These are phyloP conservation scores for Symbiotaphrina buchneri DNA, from an alignment of 495 filamentous ascomycete genomes.

Conservation along the genomic window DNA sequence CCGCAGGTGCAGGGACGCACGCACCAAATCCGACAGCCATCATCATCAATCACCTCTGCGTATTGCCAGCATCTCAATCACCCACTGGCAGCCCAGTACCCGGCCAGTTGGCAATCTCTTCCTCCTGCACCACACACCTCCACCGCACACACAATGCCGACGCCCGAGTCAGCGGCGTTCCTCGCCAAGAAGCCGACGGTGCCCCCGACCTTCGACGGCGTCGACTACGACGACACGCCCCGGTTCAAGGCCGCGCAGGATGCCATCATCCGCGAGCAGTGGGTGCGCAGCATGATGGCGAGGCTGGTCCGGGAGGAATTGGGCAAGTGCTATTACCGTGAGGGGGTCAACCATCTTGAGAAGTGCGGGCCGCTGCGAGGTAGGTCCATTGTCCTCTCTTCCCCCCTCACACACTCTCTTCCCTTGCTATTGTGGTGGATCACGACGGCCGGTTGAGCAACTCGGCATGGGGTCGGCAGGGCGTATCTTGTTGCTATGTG, in stretches of 20 bases:
- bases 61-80: too few species aligned
- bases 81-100: too few species aligned
- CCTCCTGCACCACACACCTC: neutral
- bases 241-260: constrained; percentile 86
- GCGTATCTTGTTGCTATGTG: too few species aligned
- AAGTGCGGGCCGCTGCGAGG: constrained; percentile 86
- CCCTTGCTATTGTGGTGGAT: too few species aligned
- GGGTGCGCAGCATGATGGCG: constrained; percentile 95
- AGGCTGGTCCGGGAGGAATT: constrained; percentile 81
- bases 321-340: constrained; percentile 81
- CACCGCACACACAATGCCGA: constrained; percentile 38
- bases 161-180: constrained; percentile 81
- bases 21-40: too few species aligned
- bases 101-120: too few species aligned
- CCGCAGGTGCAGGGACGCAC: too few species aligned
- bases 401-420: neutral
- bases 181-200: constrained; percentile 88
- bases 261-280: constrained; percentile 85
- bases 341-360: constrained; percentile 94
- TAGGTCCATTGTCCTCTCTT: constrained; percentile 20
- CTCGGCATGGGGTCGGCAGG: too few species aligned
- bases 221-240: constrained; percentile 85
- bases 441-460: too few species aligned
- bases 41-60: too few species aligned
- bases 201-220: constrained; percentile 83